Conservation (phyloP, 176 grass and related monocot species). For the Avena insularis region DNA sequence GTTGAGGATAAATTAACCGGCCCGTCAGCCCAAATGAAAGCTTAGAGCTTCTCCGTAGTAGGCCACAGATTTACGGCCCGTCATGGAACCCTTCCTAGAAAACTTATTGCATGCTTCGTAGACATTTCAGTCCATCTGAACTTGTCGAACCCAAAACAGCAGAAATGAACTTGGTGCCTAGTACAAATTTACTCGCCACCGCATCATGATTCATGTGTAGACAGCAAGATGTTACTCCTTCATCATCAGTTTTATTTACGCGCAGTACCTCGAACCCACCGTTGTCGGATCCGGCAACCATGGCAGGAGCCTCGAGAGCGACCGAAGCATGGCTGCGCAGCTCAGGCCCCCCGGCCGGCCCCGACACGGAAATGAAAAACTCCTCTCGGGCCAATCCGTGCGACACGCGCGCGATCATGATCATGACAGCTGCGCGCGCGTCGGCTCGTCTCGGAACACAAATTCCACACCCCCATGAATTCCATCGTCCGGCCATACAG, state of each 20-base stretch:
- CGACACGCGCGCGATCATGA: slow-evolving; percentile 12
- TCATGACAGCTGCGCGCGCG: background rate
- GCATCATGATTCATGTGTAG: too few species aligned
- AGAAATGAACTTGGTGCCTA: too few species aligned
- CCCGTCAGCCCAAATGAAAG: too few species aligned
- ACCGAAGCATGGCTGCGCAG: background rate
- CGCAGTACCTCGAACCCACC: background rate
- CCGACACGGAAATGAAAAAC: background rate
- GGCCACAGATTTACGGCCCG: too few species aligned
- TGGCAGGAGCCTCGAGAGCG: background rate
- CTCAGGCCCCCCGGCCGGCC: background rate
- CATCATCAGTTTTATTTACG: background rate
- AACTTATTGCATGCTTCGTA: too few species aligned
- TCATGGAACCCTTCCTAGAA: too few species aligned
- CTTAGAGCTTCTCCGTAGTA: too few species aligned
- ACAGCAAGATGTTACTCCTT: background rate
- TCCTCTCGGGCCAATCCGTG: background rate
- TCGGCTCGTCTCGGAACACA: background rate
- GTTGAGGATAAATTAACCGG: too few species aligned
- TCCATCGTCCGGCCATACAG: background rate
- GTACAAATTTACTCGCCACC: too few species aligned
- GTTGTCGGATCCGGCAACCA: background rate
- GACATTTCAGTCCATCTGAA: too few species aligned
- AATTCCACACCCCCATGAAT: slow-evolving; percentile 1
- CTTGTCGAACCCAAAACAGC: too few species aligned